Evolutionary conservation across 192 early-diverging fungal genomes (phyloP), one percentile per base, ranked within the genome.

Genomic region (Linnemannia hyalina): DNA sequence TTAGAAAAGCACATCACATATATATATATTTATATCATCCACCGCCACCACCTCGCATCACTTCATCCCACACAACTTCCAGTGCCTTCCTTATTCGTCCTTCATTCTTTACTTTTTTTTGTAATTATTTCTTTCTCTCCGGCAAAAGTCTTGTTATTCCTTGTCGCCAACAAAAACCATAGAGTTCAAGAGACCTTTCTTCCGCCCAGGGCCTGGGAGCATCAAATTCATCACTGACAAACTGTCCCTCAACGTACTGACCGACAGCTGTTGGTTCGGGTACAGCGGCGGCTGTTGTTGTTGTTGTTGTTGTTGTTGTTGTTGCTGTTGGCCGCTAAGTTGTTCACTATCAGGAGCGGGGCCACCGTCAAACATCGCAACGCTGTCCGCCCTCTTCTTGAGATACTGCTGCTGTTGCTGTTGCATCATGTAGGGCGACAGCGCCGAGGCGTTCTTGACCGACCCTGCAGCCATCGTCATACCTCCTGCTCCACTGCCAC

Each of bases 131-230:
- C 29, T 65, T 65, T 65, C 70, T 71, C 36, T 46, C 44, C 10
- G 11, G 2, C 13, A 11, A 46, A 15, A 46, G 44, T 13, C 36
- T 71, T 41, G 69, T 73, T 16, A 65, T 23, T 65, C 47, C 46
- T 18, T 35, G 26, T 35, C 29, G 29, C 26, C 41, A 18, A 35
- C 40, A 72, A 79, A 79, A 18, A 72, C 41, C 70, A 79, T 72
- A 0, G 74, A 76, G 6, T 49, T 57, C 54, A 82, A 38, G 55
- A 76, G 38, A 72, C 80, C 77, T 47, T 80, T 85, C 60, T 85
- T 85, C 15, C 83, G 77, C 23, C 76, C 71, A 29, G 76, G 70
- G 11, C 82, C 76, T 3, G 82, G 82, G 9, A 85, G 20, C 8
- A 80, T 36, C 29, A 70, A 8, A 11, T 74, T 80, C 70, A 85